phyloP scores from a whole-genome alignment of 352 stramenopile genomes.

The Phytophthora constricta region DNA sequence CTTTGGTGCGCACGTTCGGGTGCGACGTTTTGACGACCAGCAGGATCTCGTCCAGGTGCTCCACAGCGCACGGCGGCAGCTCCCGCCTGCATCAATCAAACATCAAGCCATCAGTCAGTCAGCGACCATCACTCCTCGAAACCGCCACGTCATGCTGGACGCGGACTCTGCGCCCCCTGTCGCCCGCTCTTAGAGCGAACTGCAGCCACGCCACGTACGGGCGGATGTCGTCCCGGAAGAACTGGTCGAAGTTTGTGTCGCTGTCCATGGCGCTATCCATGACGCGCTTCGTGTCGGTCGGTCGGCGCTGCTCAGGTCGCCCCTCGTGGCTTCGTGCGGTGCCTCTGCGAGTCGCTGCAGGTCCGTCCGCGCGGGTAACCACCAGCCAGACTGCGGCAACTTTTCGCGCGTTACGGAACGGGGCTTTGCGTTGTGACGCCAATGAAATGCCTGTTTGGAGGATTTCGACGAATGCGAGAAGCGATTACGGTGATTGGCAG shows the following conservation, averaged over 20 bases:
- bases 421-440: constrained; percentile 16
- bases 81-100: constrained; percentile 54
- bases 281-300: neutral
- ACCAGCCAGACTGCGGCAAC: constrained; percentile 28
- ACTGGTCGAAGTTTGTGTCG: constrained; percentile 43
- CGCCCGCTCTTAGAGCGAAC: too few species aligned
- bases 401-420: constrained; percentile 34
- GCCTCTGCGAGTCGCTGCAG: neutral
- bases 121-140: constrained; percentile 24
- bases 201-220: constrained; percentile 61
- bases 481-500: too few species aligned
- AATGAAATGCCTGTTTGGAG: constrained; percentile 13
- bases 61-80: constrained; percentile 68
- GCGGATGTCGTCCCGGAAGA: constrained; percentile 65
- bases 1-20: constrained; percentile 55
- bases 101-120: too few species aligned
- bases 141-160: constrained; percentile 5
- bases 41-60: constrained; percentile 71
- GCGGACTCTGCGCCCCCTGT: too few species aligned
- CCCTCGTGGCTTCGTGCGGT: too few species aligned
- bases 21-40: constrained; percentile 67
- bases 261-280: constrained; percentile 36
- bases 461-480: constrained; percentile 36
- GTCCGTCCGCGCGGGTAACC: constrained; percentile 6
- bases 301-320: too few species aligned